Percentiles rank a stretch among this genome's conserved stretches.
Evolutionary conservation across 2,329 filamentous ascomycete genomes (phyloP).

Genomic region (Trichoderma gracile): DNA sequence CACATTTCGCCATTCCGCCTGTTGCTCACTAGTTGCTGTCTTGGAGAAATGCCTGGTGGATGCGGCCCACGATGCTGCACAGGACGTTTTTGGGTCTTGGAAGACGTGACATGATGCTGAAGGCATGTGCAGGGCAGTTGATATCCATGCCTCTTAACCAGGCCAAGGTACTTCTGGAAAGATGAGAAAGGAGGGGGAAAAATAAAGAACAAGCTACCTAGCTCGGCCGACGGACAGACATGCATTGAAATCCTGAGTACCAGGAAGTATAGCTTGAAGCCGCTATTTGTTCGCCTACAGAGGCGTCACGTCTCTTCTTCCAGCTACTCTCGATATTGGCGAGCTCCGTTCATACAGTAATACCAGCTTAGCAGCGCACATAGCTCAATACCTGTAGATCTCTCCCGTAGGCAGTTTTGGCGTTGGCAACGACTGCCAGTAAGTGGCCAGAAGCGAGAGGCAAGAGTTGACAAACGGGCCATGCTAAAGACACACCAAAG

Average conservation of each 20-base stretch:
- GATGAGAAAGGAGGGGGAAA: background rate
- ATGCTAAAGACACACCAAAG: conserved; percentile 13
- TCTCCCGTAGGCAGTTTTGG: background rate
- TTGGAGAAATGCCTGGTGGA: too few species aligned
- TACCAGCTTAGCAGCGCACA: background rate
- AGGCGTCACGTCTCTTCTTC: background rate
- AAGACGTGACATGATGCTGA: too few species aligned
- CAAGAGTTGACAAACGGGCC: conserved; percentile 6
- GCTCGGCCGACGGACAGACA: background rate
- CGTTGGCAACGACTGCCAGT: conserved; percentile 6
- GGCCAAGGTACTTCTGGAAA: too few species aligned
- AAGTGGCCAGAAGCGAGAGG: background rate
- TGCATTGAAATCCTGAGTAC: background rate
- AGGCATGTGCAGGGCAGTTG: too few species aligned
- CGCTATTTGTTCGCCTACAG: background rate
- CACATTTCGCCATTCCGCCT: background rate
- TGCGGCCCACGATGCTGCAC: too few species aligned
- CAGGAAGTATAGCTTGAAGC: conserved; percentile 3
- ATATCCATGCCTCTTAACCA: conserved; percentile 1
- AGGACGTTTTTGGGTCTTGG: too few species aligned
- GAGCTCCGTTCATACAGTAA: background rate
- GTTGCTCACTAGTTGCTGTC: too few species aligned
- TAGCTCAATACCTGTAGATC: background rate
- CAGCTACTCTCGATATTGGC: background rate
- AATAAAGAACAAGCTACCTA: background rate